Base-by-base conservation (phyloP, 1,284 basidiomycete species). In the Cryptococcus deneoformans region DNA sequence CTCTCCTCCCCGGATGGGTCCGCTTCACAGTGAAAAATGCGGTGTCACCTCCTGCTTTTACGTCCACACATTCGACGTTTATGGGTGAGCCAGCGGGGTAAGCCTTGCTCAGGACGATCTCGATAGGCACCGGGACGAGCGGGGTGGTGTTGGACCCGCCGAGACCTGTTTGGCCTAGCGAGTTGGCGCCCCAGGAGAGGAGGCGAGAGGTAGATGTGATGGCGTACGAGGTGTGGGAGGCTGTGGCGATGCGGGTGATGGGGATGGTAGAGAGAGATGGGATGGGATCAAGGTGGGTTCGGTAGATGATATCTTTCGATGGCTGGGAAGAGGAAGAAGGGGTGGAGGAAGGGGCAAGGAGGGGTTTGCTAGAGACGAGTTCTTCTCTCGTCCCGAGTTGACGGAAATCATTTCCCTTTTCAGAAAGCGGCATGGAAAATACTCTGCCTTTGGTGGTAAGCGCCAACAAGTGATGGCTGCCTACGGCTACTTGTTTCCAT, bases 101-200 rank as follows among this genome's bases (percentile, higher is more conserved):
- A 43, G 81, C 80, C 54, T 66, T 70, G 6, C 71, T 66, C 11
- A 95, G 79, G 10, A 88, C 81, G 12, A 96, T 84, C 75, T 98
- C 93, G 5, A 90, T 92, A 0, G 93, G 94, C 1, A 89, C 83
- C 2, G 84, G 86, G 57, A 16, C 83, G 82, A 10, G 77, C 73
- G 2, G 2, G 54, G 90, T 78, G 5, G 84, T 82, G 14, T 88
- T 80, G 54, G 83, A 82, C 7, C 82, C 77, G 2, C 92, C 92
- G 20, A 97, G 80, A 8, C 92, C 92, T 50, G 92, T 82, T 77
- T 94, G 91, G 43, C 90, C 89, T 63, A 82, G 87, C 62, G 89
- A 86, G 72, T 94, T 94, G 0, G 89, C 89, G 49, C 92, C 92
- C 84, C 89, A 93, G 0, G 86, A 89, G n/a, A 98, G 83, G 3